Evolutionary conservation across 331 rosid species (phyloP).

Genomic region (Quercus phellos): DNA sequence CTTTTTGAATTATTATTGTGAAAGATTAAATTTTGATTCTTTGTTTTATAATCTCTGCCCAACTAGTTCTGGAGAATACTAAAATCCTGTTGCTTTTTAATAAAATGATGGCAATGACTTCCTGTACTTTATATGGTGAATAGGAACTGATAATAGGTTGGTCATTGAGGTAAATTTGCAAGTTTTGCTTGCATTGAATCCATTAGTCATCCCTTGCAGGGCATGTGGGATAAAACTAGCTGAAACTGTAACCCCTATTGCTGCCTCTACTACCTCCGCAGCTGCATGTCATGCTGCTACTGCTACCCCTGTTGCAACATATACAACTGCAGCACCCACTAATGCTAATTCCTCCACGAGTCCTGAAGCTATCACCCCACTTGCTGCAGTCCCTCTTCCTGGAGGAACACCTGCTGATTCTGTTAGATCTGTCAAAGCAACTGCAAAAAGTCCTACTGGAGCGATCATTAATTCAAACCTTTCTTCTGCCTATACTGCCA

Average conservation of each 20-base stretch:
- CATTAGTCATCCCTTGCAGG: conserved; percentile 27
- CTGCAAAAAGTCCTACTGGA: not conserved
- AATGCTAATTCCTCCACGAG: not conserved
- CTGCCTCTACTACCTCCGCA: conserved; percentile 10
- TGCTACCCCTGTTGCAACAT: not conserved
- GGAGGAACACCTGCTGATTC: conserved; percentile 14
- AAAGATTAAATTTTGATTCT: not conserved
- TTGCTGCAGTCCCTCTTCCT: conserved; percentile 3
- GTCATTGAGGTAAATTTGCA: not conserved
- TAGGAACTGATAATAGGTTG: not conserved
- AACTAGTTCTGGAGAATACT: not conserved
- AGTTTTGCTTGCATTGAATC: conserved; percentile 1
- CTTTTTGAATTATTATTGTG: not conserved
- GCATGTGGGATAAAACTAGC: conserved; percentile 32
- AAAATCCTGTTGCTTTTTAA: not conserved
- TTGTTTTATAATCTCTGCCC: not conserved
- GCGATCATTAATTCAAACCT: conserved; percentile 5
- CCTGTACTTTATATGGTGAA: not conserved
- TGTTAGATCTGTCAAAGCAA: conserved; percentile 2
- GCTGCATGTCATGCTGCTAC: not conserved
- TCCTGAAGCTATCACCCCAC: conserved; percentile 3
- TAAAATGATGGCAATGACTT: conserved; percentile 8
- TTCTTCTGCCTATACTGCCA: conserved; percentile 6
- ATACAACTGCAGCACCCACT: conserved; percentile 5
- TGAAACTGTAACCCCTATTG: conserved; percentile 27